phyloP scores from a whole-genome alignment of 176 grass and related monocot genomes.

The Poa pratensis region DNA sequence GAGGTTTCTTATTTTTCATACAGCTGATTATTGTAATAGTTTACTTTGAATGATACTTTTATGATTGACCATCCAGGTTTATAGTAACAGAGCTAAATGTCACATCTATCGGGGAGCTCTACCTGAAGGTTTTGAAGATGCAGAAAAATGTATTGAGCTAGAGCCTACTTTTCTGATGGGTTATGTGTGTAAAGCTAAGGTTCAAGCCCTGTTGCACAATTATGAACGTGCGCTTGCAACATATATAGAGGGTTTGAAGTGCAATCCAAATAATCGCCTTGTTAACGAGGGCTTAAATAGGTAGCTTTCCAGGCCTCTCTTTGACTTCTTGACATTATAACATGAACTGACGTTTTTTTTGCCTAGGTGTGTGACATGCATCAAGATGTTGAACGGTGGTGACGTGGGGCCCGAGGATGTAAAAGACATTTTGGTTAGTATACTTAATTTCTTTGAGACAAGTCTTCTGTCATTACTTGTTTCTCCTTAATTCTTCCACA shows the following conservation, averaged over 20 bases:
- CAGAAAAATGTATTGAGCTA: constrained; percentile 59
- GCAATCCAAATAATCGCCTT: constrained; percentile 54
- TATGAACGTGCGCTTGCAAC: constrained; percentile 46
- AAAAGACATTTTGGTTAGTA: constrained; percentile 33
- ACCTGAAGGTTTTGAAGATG: constrained; percentile 54
- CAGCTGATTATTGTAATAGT: too few species aligned
- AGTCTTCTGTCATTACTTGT: too few species aligned
- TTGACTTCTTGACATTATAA: constrained; percentile 7
- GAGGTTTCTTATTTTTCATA: too few species aligned
- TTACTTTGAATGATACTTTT: background rate
- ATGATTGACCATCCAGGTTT: constrained; percentile 28
- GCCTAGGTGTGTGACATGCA: constrained; percentile 43
- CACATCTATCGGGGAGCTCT: constrained; percentile 52
- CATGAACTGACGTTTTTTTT: background rate
- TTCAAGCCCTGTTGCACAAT: constrained; percentile 44
- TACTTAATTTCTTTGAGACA: too few species aligned
- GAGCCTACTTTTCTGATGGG: constrained; percentile 59
- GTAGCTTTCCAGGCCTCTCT: constrained; percentile 24
- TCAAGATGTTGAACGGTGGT: background rate
- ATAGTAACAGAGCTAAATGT: constrained; percentile 60
- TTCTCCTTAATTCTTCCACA: too few species aligned
- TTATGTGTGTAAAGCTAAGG: constrained; percentile 51
- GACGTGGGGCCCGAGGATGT: constrained; percentile 14
- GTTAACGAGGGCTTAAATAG: constrained; percentile 50
- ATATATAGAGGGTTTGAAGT: constrained; percentile 60